phyloP scores from a whole-genome alignment of 306 rosid species.

The Comarum palustre region DNA sequence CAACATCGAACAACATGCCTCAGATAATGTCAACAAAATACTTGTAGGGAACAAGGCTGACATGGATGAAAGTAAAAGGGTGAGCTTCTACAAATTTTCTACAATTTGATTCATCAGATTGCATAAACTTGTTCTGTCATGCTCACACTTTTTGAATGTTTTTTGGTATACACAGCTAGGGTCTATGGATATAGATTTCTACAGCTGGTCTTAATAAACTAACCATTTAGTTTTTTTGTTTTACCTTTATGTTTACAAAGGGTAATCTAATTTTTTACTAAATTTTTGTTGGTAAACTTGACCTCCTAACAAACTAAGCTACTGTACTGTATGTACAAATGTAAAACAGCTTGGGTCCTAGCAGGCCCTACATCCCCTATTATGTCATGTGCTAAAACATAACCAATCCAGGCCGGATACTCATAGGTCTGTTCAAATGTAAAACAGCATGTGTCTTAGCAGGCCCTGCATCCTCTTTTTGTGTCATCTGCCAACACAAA shows the following conservation, averaged over 20 bases:
- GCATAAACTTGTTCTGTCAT: background rate
- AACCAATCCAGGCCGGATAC: background rate
- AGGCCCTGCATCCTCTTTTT: background rate
- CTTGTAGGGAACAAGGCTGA: slow-evolving; percentile 98
- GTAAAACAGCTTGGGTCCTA: background rate
- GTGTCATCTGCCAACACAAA: background rate
- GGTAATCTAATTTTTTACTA: background rate
- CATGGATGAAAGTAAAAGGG: slow-evolving; percentile 95
- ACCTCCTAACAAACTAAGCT: background rate
- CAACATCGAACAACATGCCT: slow-evolving; percentile 95
- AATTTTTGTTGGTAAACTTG: background rate
- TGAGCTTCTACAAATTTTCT: slow-evolving; percentile 26
- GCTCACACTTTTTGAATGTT: slow-evolving; percentile 19
- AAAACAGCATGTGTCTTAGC: background rate
- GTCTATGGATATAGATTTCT: background rate
- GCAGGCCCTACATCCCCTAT: background rate
- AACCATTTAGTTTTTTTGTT: background rate
- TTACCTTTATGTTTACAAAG: background rate
- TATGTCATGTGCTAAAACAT: background rate
- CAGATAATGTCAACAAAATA: slow-evolving; percentile 86
- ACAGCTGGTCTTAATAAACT: background rate
- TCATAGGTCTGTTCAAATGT: background rate
- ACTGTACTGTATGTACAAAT: background rate
- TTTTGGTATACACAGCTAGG: background rate
- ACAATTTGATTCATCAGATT: background rate